Evolutionary conservation across 164 flowering plant genomes (phyloP), one percentile per base, ranked within the genome.

Genomic region (Euptelea pleiosperma): DNA sequence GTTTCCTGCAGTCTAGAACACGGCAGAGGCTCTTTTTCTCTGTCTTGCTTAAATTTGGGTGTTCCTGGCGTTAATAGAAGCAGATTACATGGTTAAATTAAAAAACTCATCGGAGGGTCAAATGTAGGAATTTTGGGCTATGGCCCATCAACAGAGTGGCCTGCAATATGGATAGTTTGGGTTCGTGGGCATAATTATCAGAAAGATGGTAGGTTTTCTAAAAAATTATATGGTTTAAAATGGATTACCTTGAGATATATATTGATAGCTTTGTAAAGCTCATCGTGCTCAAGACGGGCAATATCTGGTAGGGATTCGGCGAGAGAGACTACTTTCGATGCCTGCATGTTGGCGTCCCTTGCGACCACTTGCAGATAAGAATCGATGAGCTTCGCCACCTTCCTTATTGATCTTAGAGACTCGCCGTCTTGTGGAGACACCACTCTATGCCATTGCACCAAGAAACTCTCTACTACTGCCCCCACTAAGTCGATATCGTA

Each of bases 181-280:
- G n/a, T n/a, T n/a, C n/a, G n/a, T n/a, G n/a, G n/a, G n/a, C n/a
- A n/a, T n/a, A n/a, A n/a, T n/a, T n/a, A n/a, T n/a, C n/a, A n/a
- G n/a, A n/a, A n/a, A n/a, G n/a, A n/a, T n/a, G n/a, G n/a, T n/a
- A n/a, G n/a, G n/a, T n/a, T n/a, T n/a, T n/a, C n/a, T n/a, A n/a
- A 6, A 1, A 37, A 6, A 14, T 39, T 39, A 14, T 25, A 30
- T 16, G 7, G 42, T n/a, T n/a, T n/a, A n/a, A 25, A 45, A 12
- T 44, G 29, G 19, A 18, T 35, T 75, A 87, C 98, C 92, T 89
- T 82, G 39, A 92, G 91, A 68, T 77, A 92, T 33, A 71, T 77
- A 77, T 87, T 81, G 39, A 92, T 84, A 12, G 89, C 89, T 64
- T 78, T 79, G 82, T 92, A 92, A 28, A 92, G 82, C 18, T 82